Evolutionary conservation across 441 rosid genomes (phyloP).

Genomic region (Omphalea diandra): DNA sequence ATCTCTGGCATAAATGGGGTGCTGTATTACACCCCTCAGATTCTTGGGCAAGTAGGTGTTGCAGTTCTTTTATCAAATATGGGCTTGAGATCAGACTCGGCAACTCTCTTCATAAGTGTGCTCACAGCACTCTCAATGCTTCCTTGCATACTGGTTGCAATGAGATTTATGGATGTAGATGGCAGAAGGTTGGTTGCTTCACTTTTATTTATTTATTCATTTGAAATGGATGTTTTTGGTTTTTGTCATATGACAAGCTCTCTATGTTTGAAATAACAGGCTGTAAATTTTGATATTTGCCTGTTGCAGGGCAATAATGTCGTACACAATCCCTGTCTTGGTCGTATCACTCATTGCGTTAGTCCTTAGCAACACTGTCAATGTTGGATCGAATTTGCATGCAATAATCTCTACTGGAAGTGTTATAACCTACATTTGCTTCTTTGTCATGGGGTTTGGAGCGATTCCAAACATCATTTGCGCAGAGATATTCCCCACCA

Average conservation of each 20-base stretch:
- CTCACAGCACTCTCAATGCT: conserved; percentile 87
- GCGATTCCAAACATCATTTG: conserved; percentile 91
- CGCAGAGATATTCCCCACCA: conserved; percentile 91
- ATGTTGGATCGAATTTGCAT: conserved; percentile 44
- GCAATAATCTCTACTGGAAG: conserved; percentile 76
- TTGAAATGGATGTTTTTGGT: too few species aligned
- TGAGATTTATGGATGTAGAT: conserved; percentile 91
- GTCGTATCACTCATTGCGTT: conserved; percentile 53
- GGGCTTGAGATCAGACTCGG: conserved; percentile 64
- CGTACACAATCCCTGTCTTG: conserved; percentile 73
- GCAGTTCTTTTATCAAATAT: conserved; percentile 73
- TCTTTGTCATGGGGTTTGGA: conserved; percentile 95
- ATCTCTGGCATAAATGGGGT: conserved; percentile 94
- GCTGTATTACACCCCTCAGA: conserved; percentile 96
- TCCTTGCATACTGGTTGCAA: conserved; percentile 85
- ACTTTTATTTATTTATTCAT: neutral
- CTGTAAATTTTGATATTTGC: neutral
- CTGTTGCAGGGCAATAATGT: conserved; percentile 62
- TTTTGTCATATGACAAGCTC: neutral
- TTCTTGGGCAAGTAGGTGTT: conserved; percentile 91
- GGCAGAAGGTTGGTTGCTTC: conserved; percentile 72
- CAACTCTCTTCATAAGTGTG: conserved; percentile 69
- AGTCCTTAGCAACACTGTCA: conserved; percentile 49
- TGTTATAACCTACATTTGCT: conserved; percentile 67
- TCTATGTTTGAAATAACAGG: neutral